Evolutionary conservation across 2,329 filamentous ascomycete genomes (phyloP).

Genomic region (Parastagonospora avenae): DNA sequence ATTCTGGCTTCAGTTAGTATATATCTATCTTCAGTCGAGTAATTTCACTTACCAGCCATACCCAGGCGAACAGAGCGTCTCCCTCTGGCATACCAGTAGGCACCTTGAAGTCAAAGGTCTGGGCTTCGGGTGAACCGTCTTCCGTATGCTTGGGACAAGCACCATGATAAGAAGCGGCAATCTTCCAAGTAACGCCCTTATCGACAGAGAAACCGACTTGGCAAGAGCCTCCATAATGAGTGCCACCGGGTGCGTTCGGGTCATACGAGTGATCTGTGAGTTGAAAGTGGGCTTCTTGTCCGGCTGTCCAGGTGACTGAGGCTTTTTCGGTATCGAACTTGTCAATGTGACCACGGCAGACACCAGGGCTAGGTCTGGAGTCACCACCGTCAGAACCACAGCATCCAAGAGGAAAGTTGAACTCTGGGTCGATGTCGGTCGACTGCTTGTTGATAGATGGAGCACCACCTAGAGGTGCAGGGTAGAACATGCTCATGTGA

Average conservation of each 20-base stretch:
- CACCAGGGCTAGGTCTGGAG: slow-evolving; percentile 35
- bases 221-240: slow-evolving; percentile 55
- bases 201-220: slow-evolving; percentile 54
- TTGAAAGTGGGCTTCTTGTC: slow-evolving; percentile 49
- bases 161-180: slow-evolving; percentile 53
- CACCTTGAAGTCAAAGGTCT: slow-evolving; percentile 53
- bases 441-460: slow-evolving; percentile 50
- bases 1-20: background rate
- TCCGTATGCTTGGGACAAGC: slow-evolving; percentile 52
- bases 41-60: slow-evolving; percentile 54
- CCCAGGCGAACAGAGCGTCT: slow-evolving; percentile 53
- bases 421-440: slow-evolving; percentile 26
- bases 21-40: background rate
- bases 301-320: slow-evolving; percentile 51
- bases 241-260: slow-evolving; percentile 38
- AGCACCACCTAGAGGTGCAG: slow-evolving; percentile 50
- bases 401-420: slow-evolving; percentile 54
- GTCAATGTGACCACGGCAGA: slow-evolving; percentile 52
- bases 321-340: slow-evolving; percentile 52
- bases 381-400: slow-evolving; percentile 47
- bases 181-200: slow-evolving; percentile 51
- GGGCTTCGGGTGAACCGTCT: slow-evolving; percentile 46
- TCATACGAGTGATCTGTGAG: slow-evolving; percentile 42
- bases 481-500: slow-evolving; percentile 53
- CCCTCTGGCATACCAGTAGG: slow-evolving; percentile 51